Conservation (phyloP, 139 green algal genomes). For the Astrephomene gubernaculifera region DNA sequence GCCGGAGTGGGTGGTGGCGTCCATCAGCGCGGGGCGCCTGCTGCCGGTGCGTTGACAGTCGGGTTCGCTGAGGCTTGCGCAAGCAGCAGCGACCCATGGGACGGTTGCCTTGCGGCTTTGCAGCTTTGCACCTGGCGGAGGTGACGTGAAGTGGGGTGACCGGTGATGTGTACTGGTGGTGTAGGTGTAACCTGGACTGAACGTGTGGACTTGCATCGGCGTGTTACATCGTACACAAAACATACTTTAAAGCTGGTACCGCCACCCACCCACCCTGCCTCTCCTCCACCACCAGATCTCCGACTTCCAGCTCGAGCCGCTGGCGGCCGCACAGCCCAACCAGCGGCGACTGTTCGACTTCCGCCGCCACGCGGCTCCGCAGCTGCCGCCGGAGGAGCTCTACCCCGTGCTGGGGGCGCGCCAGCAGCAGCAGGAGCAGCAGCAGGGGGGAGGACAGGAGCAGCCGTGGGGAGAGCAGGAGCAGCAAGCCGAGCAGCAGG, state of each 20-base stretch:
- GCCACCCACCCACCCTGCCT: background rate
- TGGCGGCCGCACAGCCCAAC: background rate
- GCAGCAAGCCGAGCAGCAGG: constrained; percentile 17
- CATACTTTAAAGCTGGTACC: too few species aligned
- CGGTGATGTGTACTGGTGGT: too few species aligned
- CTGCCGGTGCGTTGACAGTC: constrained; percentile 73
- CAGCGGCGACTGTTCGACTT: constrained; percentile 50
- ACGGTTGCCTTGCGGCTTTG: too few species aligned
- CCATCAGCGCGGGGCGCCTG: constrained; percentile 65
- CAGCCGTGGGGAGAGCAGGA: background rate
- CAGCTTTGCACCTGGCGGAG: too few species aligned
- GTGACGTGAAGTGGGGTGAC: too few species aligned
- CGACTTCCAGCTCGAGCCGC: constrained; percentile 51
- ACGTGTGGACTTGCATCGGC: too few species aligned
- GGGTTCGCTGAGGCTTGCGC: too few species aligned
- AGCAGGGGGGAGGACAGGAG: constrained; percentile 18
- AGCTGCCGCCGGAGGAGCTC: constrained; percentile 45
- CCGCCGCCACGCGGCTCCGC: constrained; percentile 8
- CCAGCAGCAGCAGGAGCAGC: constrained; percentile 12
- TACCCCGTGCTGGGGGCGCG: constrained; percentile 51
- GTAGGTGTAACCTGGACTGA: too few species aligned
- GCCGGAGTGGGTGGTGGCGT: constrained; percentile 87
- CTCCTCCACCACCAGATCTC: constrained; percentile 32
- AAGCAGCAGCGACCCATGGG: too few species aligned
- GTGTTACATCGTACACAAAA: too few species aligned